These are phyloP conservation scores for Myotisia sp. DNA, from an alignment of 2,329 filamentous ascomycete genomes.

Conservation along the genomic window DNA sequence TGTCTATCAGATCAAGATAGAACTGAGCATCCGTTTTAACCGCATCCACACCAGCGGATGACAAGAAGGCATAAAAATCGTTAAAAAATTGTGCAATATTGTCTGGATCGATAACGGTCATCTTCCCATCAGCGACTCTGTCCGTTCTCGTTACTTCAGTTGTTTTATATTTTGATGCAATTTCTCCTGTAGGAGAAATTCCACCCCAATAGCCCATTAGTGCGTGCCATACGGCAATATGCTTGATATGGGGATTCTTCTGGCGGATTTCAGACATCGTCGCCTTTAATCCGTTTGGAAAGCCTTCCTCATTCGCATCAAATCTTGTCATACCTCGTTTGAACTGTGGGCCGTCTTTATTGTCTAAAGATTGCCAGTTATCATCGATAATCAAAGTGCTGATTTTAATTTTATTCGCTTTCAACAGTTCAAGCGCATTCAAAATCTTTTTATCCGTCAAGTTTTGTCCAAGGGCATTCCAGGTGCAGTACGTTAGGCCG, in stretches of 20 bases:
- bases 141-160: slow-evolving; percentile 41
- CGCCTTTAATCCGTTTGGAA: slow-evolving; percentile 64
- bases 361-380: slow-evolving; percentile 75
- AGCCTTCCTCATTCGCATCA: slow-evolving; percentile 65
- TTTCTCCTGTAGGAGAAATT: slow-evolving; percentile 56
- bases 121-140: slow-evolving; percentile 44
- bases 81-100: slow-evolving; percentile 68
- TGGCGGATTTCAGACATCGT: slow-evolving; percentile 55
- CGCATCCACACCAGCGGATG: slow-evolving; percentile 58
- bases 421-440: slow-evolving; percentile 56
- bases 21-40: slow-evolving; percentile 94
- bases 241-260: slow-evolving; percentile 56
- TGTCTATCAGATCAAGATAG: slow-evolving; percentile 61
- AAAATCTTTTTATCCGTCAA: slow-evolving; percentile 70
- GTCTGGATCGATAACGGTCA: slow-evolving; percentile 58
- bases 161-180: slow-evolving; percentile 69
- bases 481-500: slow-evolving; percentile 86
- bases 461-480: slow-evolving; percentile 79
- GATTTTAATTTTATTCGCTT: slow-evolving; percentile 58
- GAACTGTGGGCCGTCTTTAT: slow-evolving; percentile 39
- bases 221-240: slow-evolving; percentile 91
- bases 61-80: slow-evolving; percentile 80
- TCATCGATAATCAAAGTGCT: slow-evolving; percentile 89
- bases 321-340: slow-evolving; percentile 59
- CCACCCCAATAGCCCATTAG: slow-evolving; percentile 83